Conservation (phyloP, 1,139 yeast species). For the Fermentozyma sake region DNA sequence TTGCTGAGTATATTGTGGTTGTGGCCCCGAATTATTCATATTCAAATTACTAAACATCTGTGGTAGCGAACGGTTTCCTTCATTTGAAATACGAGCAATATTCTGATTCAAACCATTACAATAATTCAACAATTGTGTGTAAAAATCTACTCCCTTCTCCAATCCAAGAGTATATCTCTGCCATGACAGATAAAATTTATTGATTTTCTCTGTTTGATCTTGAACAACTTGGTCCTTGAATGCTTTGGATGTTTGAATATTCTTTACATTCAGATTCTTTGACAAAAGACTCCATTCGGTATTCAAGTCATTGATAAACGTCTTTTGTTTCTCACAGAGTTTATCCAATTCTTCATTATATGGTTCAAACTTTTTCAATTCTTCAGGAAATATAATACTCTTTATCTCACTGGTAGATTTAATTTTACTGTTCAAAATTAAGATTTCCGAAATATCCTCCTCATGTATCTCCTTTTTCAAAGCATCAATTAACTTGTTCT, state of each 20-base stretch:
- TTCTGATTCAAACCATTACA: slow-evolving; percentile 35
- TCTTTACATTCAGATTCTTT: slow-evolving; percentile 39
- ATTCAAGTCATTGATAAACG: slow-evolving; percentile 53
- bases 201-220: slow-evolving; percentile 28
- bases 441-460: slow-evolving; percentile 81
- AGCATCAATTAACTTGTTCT: slow-evolving; percentile 55
- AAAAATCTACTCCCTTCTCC: slow-evolving; percentile 59
- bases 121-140: slow-evolving; percentile 48
- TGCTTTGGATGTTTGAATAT: slow-evolving; percentile 30
- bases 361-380: slow-evolving; percentile 72
- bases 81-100: slow-evolving; percentile 1
- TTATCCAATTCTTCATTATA: slow-evolving; percentile 64
- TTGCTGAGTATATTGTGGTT: too few species aligned
- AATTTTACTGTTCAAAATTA: slow-evolving; percentile 63
- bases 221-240: slow-evolving; percentile 16
- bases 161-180: slow-evolving; percentile 55
- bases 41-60: too few species aligned
- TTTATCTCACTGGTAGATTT: slow-evolving; percentile 55
- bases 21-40: too few species aligned
- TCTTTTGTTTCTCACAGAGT: slow-evolving; percentile 60
- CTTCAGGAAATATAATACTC: slow-evolving; percentile 60
- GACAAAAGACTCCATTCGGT: slow-evolving; percentile 54
- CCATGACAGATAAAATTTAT: slow-evolving; percentile 55
- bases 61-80: slow-evolving; percentile 1
- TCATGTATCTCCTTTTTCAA: slow-evolving; percentile 68